Base-by-base conservation (phyloP, 345 rosid genomes). In the Murraya koenigii region DNA sequence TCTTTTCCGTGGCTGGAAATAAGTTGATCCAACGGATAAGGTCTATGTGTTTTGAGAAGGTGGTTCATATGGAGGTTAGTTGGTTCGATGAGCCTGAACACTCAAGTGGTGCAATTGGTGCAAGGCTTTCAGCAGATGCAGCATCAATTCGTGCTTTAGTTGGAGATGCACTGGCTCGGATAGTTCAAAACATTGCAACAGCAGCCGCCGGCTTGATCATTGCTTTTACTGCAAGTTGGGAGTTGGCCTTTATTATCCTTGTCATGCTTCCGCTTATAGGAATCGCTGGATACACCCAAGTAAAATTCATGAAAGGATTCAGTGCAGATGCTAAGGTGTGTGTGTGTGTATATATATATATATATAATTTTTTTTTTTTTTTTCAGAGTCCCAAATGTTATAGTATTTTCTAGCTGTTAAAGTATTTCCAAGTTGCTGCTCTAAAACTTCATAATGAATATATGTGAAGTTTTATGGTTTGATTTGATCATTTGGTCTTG, bases 91-190 rank as follows among this genome's bases (percentile, higher is more conserved):
- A 87, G 41, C 86, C 91, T 19, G 84, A 86, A 54, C 90, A 95
- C 82, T 95, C 97, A n/a, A 95, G 94, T 68, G 95, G 97, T 32
- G 76, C 89, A 38, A 85, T 93, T 54, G 97, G 98, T 35, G 88
- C 98, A n/a, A 90, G 91, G 74, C 93, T 93, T 6, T 93, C 97
- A 4, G 93, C 94, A 55, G 97, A 95, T 78, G 97, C 97, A 72
- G 93, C 97, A 38, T 74, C 83, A 4, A 82, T 92, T 6, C 97
- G 89, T 39, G 91, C 88, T 72, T 62, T 95, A 7, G 97, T 89
- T 33, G 98, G 98, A 72, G 98, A 93, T 71, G 85, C 94, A 17
- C 80, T 95, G 55, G 87, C 90, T 67, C 90, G 82, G 78, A 13
- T 86, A 10, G 91, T 95, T 62, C 93, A 91, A 77, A 93, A 90